Evolutionary conservation across 371 early-diverging fungal species (phyloP), one percentile per base, ranked within the genome.

Genomic region (Furculomyces boomerangus): DNA sequence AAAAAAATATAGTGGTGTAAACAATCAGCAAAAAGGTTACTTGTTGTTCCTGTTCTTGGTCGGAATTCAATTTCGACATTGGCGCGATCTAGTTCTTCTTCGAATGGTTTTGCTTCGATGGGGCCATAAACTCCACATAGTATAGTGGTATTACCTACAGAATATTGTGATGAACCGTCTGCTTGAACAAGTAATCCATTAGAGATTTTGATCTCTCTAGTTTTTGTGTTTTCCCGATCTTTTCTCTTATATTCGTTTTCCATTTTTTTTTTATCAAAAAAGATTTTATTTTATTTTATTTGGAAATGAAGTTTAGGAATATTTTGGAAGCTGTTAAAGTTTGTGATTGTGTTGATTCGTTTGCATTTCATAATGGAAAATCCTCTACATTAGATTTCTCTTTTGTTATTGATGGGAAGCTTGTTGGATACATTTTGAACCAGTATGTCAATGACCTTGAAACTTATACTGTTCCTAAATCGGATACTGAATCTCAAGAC

Each of bases 81-180:
- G 0, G 96, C 89, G 54, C 75, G 78, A 62, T 93, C 92, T 25
- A 91, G 59, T 60, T 83, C 77, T 61, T 93, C 96, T 53, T 93
- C 89, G 13, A 83, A 77, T 5, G 85, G 50, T 56, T 73, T 77
- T 35, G 86, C 88, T 50, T 90, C 90, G 20, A 78, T 74, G 0
- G 96, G 96, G 1, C 96, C 96, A 53, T 80, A 77, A 2, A 93
- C 83, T 1, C 87, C 80, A 41, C 83, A 83, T 27, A 92, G 56
- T 0, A 90, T 86, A 0, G 81, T 70, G 27, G 13, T 45, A 13
- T 22, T 49, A 49, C 49, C 49, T 25, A 25, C 10, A 25, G 30
- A 30, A 49, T 49, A 53, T 41, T 53, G 31, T 10, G 53, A 44
- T 48, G 53, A 53, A 25, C 53, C 53, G 25, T 53, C 53, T 8